Base-by-base conservation (phyloP, 345 rosid genomes). In the Chamaenerion angustifolium region DNA sequence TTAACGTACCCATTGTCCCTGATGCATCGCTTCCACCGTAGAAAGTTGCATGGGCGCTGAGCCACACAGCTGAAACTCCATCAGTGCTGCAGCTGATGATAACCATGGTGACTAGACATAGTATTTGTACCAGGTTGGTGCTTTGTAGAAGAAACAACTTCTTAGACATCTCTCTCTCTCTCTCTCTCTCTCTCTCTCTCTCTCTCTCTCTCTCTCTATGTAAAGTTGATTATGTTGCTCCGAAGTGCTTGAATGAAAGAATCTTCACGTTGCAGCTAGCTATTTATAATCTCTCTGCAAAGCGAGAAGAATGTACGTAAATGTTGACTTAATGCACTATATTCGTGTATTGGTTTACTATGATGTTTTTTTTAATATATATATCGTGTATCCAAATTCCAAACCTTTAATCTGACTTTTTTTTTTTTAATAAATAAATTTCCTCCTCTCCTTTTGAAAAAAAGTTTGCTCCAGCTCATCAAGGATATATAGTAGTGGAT, bases 1-100 rank as follows among this genome's bases (percentile, higher is more conserved):
- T 40, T 17, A 1, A 31, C 63, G 58, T 41, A 79, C 85, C 82
- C 77, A 79, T 76, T 51, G 85, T 73, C 18, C 78, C 85, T 12
- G 81, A 66, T 51, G 80, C 82, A 63, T 79, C 82, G 50, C 71
- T 65, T 21, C 77, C 85, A 7, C 85, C 85, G 48, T 79, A 76
- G 72, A 79, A 76, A 43, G 85, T 76, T 13, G 80, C 82, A 58
- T 79, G 76, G 48, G 85, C 85, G 46, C 19, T 23, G 37, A 53
- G 44, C 85, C 82, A 79, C 37, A 64, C 68, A 15, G 67, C 75
- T 11, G 80, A 71, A 51, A 74, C 82, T 16, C 49, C 59, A 0
- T 53, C 44, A 6, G 50, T 11, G 16, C 51, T 46, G 1, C 0
- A 42, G 23, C 62, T 23, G 63, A 62, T 54, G 23, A 75, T 40